Evolutionary conservation across 768 basidiomycete species (phyloP).

Genomic region (Kwoniella sp.): DNA sequence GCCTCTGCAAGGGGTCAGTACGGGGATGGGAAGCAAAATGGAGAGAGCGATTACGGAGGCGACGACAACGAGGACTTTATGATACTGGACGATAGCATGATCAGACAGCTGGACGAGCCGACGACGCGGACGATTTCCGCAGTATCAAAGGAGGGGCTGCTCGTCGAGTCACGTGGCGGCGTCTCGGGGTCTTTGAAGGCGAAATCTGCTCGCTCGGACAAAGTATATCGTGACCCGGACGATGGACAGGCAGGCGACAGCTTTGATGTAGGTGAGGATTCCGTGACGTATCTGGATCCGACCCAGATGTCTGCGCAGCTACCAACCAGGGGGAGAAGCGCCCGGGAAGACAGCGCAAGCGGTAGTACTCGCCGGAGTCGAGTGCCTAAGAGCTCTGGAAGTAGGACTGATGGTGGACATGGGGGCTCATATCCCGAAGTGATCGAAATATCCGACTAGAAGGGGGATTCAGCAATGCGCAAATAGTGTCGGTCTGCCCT

Average conservation of each 20-base stretch:
- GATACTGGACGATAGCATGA: conserved; percentile 6
- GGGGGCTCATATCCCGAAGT: conserved; percentile 13
- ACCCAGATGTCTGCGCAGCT: neutral
- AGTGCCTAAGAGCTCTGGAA: neutral
- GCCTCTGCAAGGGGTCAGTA: conserved; percentile 8
- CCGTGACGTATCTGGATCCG: conserved; percentile 2
- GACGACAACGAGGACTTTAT: conserved; percentile 11
- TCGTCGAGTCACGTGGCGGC: neutral
- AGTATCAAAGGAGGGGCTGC: neutral
- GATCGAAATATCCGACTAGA: conserved; percentile 22
- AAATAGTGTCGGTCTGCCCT: too few species aligned
- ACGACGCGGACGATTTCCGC: neutral
- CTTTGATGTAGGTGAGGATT: conserved; percentile 17
- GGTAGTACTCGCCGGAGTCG: neutral
- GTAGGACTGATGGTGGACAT: neutral
- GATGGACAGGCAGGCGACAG: conserved; percentile 10
- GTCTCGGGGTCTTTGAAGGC: too few species aligned
- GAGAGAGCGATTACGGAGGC: neutral
- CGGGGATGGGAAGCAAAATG: neutral
- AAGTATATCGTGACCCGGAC: conserved; percentile 3
- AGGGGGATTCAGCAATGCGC: too few species aligned
- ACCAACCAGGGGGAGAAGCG: neutral
- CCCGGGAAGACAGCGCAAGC: neutral
- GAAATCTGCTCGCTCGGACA: neutral
- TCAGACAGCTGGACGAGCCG: conserved; percentile 2